Evolutionary conservation across 1,139 yeast genomes (phyloP).

Genomic region (Hyphopichia pseudoburtonii): DNA sequence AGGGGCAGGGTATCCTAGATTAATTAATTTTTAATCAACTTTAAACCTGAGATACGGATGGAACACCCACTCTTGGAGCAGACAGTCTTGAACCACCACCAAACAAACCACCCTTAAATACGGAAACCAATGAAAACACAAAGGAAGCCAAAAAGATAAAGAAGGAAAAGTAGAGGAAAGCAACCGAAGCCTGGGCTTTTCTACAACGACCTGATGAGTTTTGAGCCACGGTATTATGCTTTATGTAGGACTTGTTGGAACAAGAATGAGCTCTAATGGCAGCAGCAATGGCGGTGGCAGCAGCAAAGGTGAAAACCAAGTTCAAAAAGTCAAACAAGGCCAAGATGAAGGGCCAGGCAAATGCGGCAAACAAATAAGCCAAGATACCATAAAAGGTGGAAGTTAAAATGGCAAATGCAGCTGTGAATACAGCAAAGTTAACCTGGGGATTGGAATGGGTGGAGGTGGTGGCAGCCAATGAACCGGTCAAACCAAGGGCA

Average conservation of each 20-base stretch:
- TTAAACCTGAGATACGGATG: conserved; percentile 84
- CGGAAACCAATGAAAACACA: conserved; percentile 57
- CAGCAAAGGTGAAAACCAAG: conserved; percentile 89
- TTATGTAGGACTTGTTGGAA: conserved; percentile 61
- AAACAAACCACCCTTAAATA: conserved; percentile 73
- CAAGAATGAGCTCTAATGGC: conserved; percentile 87
- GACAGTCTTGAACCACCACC: conserved; percentile 47
- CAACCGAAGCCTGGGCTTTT: conserved; percentile 88
- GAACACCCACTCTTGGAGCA: conserved; percentile 77
- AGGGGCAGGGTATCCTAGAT: no score
- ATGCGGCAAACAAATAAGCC: conserved; percentile 74
- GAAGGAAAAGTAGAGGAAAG: conserved; percentile 87
- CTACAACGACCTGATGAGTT: conserved; percentile 85
- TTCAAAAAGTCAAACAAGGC: conserved; percentile 80
- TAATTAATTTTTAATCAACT: no score
- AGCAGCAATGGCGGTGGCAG: conserved; percentile 91
- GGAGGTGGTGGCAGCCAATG: conserved; percentile 70
- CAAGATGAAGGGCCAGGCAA: conserved; percentile 85
- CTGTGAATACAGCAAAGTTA: conserved; percentile 82
- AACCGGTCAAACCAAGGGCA: conserved; percentile 81
- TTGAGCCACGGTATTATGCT: conserved; percentile 66
- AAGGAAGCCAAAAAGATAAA: conserved; percentile 71
- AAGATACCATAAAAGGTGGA: conserved; percentile 76
- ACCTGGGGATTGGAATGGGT: conserved; percentile 71
- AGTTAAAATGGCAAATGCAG: conserved; percentile 80